A percentile compares a stretch with the other conserved stretches of the same genome.
phyloP scores from a whole-genome alignment of 1,284 basidiomycete genomes.

The Mycosarcoma mackinlayi region DNA sequence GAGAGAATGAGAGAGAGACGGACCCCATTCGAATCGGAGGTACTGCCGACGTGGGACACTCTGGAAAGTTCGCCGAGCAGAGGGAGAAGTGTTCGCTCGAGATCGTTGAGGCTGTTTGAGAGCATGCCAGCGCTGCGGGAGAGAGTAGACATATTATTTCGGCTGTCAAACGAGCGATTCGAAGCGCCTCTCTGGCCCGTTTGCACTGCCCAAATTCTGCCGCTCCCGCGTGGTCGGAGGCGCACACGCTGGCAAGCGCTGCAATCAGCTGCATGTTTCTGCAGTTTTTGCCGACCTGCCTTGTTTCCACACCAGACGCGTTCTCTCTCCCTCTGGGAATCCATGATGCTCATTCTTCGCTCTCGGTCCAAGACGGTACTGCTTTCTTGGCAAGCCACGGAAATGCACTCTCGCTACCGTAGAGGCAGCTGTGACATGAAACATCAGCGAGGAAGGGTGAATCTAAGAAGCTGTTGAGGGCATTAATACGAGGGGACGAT shows the following conservation, averaged over 20 bases:
- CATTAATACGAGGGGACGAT: too few relatives aligned
- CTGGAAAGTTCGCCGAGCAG: neutral
- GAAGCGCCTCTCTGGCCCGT: too few relatives aligned
- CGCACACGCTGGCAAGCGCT: neutral
- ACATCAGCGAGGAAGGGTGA: too few relatives aligned
- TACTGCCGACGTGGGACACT: neutral
- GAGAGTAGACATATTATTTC: neutral
- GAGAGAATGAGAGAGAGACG: neutral
- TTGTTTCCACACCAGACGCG: neutral
- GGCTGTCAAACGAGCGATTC: constrained; percentile 6
- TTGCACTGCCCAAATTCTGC: too few relatives aligned
- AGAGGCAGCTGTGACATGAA: too few relatives aligned
- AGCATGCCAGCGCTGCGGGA: neutral
- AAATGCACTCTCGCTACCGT: neutral
- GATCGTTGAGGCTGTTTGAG: neutral
- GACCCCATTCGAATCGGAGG: neutral
- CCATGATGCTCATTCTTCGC: too few relatives aligned
- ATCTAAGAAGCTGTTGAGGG: too few relatives aligned
- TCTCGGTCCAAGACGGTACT: too few relatives aligned
- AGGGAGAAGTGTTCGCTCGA: neutral
- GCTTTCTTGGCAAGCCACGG: neutral
- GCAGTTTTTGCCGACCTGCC: constrained; percentile 1
- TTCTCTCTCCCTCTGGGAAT: too few relatives aligned
- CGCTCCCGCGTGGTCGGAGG: neutral
- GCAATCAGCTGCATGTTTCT: neutral